Base-by-base conservation (phyloP, 2,329 filamentous ascomycete genomes). In the Cordyceps farinosa region DNA sequence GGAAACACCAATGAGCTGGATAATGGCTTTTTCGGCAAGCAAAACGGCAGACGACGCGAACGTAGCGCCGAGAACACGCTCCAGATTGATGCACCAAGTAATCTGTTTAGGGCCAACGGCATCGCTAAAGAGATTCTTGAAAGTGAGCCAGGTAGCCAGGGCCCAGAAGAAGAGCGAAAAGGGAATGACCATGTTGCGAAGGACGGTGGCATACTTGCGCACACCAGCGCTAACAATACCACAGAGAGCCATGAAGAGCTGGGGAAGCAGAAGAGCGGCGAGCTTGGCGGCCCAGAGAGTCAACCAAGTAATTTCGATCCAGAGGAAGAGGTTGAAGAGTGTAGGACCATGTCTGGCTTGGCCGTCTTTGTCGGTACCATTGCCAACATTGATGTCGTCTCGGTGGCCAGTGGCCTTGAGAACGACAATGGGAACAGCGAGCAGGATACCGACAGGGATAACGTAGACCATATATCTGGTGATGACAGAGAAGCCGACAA, bases 1-100 rank as follows among this genome's bases (percentile, higher is more conserved):
- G 65, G 89, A 89, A 74, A 95, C 90, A 71, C 89, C 91, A 73
- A 95, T 92, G 65, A 94, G 81, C 75, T 94, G 91, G 40, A 95
- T 88, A 66, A 94, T 81, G 64, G 88, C 80, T 75, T 91, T 92
- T 75, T 95, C 90, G n/a, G 79, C 86, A 17, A 94, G 82, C 65
- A 91, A 87, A 22, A 94, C 83, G 56, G 89, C 81, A 0, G 88
- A 85, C 10, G 87, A 89, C 47, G 90, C 84, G 53, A 92, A 84
- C 36, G 84, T 76, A 2, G 90, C 88, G 29, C 84, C 85, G 6
- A 94, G 78, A 17, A 94, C 80, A 56, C 84, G 85, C 67, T 84
- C 83, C 68, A 93, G 75, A 51, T 80, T 80, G n/a, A 77, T 76
- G 15, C 84, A 79, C 84, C 87, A 90, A 8, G 74, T 67, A 6